A percentile compares a stretch with the other conserved stretches of the same genome.
Evolutionary conservation across 192 early-diverging fungal genomes (phyloP).

Genomic region (Entomortierella lignicola): DNA sequence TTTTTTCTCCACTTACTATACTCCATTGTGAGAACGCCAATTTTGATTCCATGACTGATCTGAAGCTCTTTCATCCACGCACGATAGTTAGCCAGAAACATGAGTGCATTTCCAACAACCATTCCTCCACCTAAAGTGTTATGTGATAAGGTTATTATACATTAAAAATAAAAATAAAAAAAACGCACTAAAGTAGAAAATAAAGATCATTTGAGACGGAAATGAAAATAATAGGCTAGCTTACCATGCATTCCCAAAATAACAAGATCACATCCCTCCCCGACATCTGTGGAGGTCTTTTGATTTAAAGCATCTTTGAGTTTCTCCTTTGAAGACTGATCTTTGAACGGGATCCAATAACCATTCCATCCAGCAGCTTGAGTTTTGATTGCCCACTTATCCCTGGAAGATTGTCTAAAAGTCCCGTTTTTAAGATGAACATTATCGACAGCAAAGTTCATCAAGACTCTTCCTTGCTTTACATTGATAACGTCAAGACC

Average conservation of each 20-base stretch:
- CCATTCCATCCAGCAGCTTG: conserved; percentile 39
- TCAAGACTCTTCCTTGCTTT: conserved; percentile 16
- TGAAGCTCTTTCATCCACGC: conserved; percentile 48
- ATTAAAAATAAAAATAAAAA: conserved; percentile 15
- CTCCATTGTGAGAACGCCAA: conserved; percentile 35
- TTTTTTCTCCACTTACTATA: conserved; percentile 43
- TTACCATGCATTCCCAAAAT: conserved; percentile 50
- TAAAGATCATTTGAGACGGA: too few relatives aligned
- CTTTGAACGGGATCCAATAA: conserved; percentile 48
- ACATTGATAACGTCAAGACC: conserved; percentile 19
- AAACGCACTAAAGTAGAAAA: conserved; percentile 9
- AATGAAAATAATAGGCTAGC: too few relatives aligned
- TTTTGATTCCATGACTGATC: conserved; percentile 36
- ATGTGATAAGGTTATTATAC: background rate
- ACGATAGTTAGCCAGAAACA: conserved; percentile 37
- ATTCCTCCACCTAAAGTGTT: conserved; percentile 38
- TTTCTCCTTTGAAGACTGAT: conserved; percentile 22
- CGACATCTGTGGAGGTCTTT: conserved; percentile 23
- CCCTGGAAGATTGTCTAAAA: conserved; percentile 24
- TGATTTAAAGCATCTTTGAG: conserved; percentile 4
- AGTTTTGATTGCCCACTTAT: conserved; percentile 40
- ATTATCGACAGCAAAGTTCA: conserved; percentile 2
- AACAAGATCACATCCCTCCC: conserved; percentile 43
- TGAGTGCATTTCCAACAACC: conserved; percentile 34
- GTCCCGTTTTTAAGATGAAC: conserved; percentile 35